Base-by-base conservation (phyloP, 306 rosid species). In the Biancaea sappan region DNA sequence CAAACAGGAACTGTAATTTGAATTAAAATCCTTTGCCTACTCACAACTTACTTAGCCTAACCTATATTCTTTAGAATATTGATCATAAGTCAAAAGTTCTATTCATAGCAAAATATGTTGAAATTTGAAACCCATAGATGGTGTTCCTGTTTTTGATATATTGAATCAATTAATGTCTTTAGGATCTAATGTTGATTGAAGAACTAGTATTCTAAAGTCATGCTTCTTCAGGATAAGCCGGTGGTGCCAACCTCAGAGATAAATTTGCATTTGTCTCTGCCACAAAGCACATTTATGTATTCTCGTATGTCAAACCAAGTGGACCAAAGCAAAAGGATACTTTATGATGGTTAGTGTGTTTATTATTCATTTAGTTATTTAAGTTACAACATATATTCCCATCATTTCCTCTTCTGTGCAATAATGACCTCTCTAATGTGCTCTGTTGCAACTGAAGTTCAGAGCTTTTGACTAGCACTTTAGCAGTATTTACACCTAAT, bases 191-290 rank as follows among this genome's bases (percentile, higher is more conserved):
- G 81, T 90, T 86, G 88, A 82, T 84, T 82, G 90, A 88, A 80
- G 89, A 90, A 87, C 90, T 86, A 71, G 83, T 87, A 83, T 80
- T 90, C 91, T 86, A 89, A 92, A 88, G 87, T 85, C 84, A 69
- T 84, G 84, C 85, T 88, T 90, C 86, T 88, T 92, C 93, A 94
- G 99, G 99, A 92, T 88, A 94, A 92, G 84, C 86, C 88, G 46
- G 68, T 78, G 83, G 89, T 92, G 81, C 87, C 88, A 58, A 74
- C 93, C 63, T 87, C 83, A 18, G 91, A 88, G 80, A 46, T 82
- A 78, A 84, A 72, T 76, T 62, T 84, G 63, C 84, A 83, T 70
- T 79, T 97, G 37, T 67, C 82, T 77, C 74, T 83, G 2, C 85
- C 81, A 22, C 79, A 82, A 46, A 82, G 79, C 79, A 73, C 86